These are phyloP conservation scores for Blastocystis sp. DNA, from an alignment of 352 stramenopile species.

Conservation along the genomic window DNA sequence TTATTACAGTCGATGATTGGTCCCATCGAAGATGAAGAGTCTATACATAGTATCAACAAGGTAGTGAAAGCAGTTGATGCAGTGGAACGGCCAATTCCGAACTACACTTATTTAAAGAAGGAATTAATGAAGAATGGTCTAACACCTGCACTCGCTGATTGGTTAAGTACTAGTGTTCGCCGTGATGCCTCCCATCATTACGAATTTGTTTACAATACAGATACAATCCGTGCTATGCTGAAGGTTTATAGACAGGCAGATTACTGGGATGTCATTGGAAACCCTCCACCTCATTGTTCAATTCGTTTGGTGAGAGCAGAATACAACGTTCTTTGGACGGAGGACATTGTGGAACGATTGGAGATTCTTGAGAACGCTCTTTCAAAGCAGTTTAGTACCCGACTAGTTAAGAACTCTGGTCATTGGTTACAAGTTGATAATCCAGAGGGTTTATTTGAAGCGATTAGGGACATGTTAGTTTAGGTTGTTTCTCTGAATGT, in stretches of 20 bases:
- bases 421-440: conserved; percentile 67
- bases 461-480: conserved; percentile 48
- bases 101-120: conserved; percentile 34
- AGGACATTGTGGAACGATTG: conserved; percentile 49
- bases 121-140: conserved; percentile 13
- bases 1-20: conserved; percentile 58
- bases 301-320: conserved; percentile 34
- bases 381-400: neutral
- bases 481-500: neutral
- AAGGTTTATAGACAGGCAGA: conserved; percentile 12
- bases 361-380: neutral
- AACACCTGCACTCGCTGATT: neutral
- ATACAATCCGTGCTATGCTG: conserved; percentile 26
- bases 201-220: conserved; percentile 49
- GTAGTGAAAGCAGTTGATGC: conserved; percentile 26
- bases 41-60: conserved; percentile 13
- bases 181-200: neutral
- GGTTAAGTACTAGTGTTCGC: conserved; percentile 47
- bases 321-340: conserved; percentile 3
- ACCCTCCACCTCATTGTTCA: neutral
- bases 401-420: conserved; percentile 25
- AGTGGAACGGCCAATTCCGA: conserved; percentile 43
- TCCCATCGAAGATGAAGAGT: conserved; percentile 28
- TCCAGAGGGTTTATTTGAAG: conserved; percentile 34
- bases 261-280: conserved; percentile 39